Evolutionary conservation across 2,329 filamentous ascomycete genomes (phyloP).

Genomic region (Volutella citrinella): DNA sequence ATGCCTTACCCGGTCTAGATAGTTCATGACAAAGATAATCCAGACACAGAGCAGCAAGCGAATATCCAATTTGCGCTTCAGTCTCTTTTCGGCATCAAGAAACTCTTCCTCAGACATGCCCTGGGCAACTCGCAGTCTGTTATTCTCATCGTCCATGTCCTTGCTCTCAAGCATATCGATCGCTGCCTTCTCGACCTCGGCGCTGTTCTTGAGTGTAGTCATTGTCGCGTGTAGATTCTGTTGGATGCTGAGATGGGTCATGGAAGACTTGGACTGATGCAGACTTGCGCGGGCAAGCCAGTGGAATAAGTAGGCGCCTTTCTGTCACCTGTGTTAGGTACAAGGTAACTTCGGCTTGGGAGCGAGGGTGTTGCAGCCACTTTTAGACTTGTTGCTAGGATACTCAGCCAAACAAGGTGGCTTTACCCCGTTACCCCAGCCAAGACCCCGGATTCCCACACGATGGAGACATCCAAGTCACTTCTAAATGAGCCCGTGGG

Average conservation of each 20-base stretch:
- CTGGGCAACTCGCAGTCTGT: constrained; percentile 7
- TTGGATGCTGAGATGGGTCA: constrained; percentile 3
- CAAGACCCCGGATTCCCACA: too few relatives aligned
- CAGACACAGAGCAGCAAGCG: constrained; percentile 8
- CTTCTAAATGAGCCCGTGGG: too few relatives aligned
- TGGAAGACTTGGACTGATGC: too few relatives aligned
- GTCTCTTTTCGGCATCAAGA: constrained; percentile 8
- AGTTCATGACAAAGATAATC: constrained; percentile 11
- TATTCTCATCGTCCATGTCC: constrained; percentile 2
- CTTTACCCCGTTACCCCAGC: too few relatives aligned
- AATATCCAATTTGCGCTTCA: constrained; percentile 10
- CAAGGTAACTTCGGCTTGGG: too few relatives aligned
- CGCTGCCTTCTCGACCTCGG: constrained; percentile 5
- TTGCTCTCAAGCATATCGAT: constrained; percentile 8
- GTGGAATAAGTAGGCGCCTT: too few relatives aligned
- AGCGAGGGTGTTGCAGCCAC: too few relatives aligned
- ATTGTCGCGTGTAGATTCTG: constrained; percentile 3
- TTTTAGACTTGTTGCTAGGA: too few relatives aligned
- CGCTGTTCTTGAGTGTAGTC: constrained; percentile 1
- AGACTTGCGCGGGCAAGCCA: too few relatives aligned
- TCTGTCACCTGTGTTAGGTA: too few relatives aligned
- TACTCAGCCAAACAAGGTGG: too few relatives aligned
- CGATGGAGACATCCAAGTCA: too few relatives aligned
- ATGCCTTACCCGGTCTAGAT: constrained; percentile 5
- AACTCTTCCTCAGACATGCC: constrained; percentile 12